A percentile compares a stretch with the other conserved stretches of the same genome.
Conservation (phyloP, 1,139 yeast species). For the Zygosaccharomyces pseudobailii region DNA sequence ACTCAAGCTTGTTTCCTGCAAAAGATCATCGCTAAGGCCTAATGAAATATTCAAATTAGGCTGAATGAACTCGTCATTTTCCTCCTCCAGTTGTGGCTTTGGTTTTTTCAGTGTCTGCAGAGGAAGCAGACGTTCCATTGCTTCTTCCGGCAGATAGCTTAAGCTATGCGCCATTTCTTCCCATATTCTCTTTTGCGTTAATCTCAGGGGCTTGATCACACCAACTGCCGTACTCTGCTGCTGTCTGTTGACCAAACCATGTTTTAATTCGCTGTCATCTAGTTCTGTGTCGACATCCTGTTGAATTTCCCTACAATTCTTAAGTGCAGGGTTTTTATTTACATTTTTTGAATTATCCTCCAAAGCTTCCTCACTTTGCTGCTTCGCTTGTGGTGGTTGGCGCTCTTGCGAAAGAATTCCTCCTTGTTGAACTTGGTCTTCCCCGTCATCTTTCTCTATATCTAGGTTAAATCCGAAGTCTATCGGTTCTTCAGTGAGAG, state of each 20-base stretch:
- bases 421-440: constrained; percentile 14
- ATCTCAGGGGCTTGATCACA: not conserved
- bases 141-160: constrained; percentile 16
- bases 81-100: constrained; percentile 5
- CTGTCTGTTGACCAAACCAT: constrained; percentile 1
- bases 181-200: constrained; percentile 19
- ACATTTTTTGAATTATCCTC: not conserved
- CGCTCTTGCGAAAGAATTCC: constrained; percentile 17
- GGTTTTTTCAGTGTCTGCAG: constrained; percentile 14
- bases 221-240: not conserved
- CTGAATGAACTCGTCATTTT: constrained; percentile 10
- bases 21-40: constrained; percentile 19
- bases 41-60: constrained; percentile 24
- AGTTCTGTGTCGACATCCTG: constrained; percentile 26
- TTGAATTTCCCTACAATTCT: constrained; percentile 22
- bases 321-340: constrained; percentile 9
- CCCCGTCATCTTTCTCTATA: constrained; percentile 25
- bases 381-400: not conserved
- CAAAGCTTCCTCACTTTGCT: too few relatives aligned
- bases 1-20: constrained; percentile 5
- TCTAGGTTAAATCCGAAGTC: constrained; percentile 38
- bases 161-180: constrained; percentile 18
- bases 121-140: constrained; percentile 13
- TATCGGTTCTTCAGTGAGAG: constrained; percentile 20
- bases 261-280: constrained; percentile 18